Percentiles rank a stretch among this genome's conserved stretches.
phyloP scores from a whole-genome alignment of 805 yeast genomes.

The Myxozyma melibiosi region DNA sequence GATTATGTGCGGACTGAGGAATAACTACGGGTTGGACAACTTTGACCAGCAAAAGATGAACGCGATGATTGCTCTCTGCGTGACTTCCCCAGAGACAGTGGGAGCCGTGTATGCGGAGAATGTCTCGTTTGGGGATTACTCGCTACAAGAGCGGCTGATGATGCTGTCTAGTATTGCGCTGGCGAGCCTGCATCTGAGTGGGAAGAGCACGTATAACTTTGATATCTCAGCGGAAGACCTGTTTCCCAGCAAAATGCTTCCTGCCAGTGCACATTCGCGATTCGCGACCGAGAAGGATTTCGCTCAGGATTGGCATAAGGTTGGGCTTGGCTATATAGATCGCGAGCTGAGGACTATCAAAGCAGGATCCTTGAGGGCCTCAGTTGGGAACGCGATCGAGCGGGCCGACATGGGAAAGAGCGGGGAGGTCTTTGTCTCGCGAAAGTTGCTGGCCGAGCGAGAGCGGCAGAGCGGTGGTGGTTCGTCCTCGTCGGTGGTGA shows the following conservation, averaged over 20 bases:
- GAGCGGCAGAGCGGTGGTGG: constrained; percentile 16
- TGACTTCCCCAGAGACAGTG: constrained; percentile 53
- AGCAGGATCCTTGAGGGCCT: background rate
- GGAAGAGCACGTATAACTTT: constrained; percentile 8
- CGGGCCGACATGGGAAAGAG: constrained; percentile 35
- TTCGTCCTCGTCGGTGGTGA: background rate
- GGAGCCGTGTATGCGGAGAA: constrained; percentile 43
- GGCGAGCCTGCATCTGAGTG: constrained; percentile 64
- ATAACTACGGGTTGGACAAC: constrained; percentile 56
- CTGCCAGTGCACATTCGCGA: constrained; percentile 50
- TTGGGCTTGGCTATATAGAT: constrained; percentile 4
- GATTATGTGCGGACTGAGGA: constrained; percentile 55
- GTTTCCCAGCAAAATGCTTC: constrained; percentile 50
- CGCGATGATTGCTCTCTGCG: constrained; percentile 64
- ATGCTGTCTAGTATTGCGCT: constrained; percentile 69
- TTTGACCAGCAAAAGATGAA: constrained; percentile 71
- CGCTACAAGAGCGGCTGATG: constrained; percentile 74
- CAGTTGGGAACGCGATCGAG: constrained; percentile 11
- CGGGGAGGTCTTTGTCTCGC: constrained; percentile 39
- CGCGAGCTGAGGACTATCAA: background rate
- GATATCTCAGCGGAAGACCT: constrained; percentile 2
- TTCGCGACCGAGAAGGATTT: constrained; percentile 41
- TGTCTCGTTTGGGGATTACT: constrained; percentile 66
- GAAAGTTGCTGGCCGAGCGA: constrained; percentile 32
- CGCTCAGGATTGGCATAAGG: background rate